These are phyloP conservation scores for Rhododendron simsii DNA, from an alignment of 148 eudicot species.

Conservation along the genomic window DNA sequence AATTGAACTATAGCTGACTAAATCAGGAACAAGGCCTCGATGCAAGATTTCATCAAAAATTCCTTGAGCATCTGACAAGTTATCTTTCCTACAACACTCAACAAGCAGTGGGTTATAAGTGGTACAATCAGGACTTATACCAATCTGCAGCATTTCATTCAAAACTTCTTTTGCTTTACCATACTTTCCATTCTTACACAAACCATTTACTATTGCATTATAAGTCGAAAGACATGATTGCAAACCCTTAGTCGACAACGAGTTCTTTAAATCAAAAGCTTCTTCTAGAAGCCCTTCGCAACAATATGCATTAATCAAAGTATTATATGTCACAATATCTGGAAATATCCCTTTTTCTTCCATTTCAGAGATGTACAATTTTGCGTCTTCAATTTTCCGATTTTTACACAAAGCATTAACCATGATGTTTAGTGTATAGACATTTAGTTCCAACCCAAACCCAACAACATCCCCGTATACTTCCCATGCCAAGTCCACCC, in stretches of 20 bases:
- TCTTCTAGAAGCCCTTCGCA: conserved; percentile 52
- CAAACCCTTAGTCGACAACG: conserved; percentile 55
- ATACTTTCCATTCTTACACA: conserved; percentile 52
- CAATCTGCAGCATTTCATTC: conserved; percentile 50
- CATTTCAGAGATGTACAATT: conserved; percentile 48
- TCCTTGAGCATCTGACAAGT: conserved; percentile 38
- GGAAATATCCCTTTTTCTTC: conserved; percentile 60
- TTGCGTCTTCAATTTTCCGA: conserved; percentile 35
- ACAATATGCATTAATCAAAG: conserved; percentile 58
- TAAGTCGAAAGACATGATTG: conserved; percentile 45
- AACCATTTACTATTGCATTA: conserved; percentile 59
- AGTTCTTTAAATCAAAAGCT: conserved; percentile 48
- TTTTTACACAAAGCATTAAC: conserved; percentile 80
- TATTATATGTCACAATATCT: conserved; percentile 76
- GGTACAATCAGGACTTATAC: conserved; percentile 56
- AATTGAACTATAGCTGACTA: conserved; percentile 63
- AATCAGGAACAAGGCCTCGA: conserved; percentile 49
- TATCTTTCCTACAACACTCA: conserved; percentile 47
- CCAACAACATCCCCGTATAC: conserved; percentile 39
- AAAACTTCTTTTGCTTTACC: conserved; percentile 52
- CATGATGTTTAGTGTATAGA: conserved; percentile 75
- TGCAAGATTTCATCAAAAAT: conserved; percentile 50
- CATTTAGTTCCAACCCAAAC: conserved; percentile 43
- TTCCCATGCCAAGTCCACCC: conserved; percentile 76
- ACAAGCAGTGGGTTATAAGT: conserved; percentile 63